Conservation (phyloP, 306 rosid species). For the Albizia julibrissin region DNA sequence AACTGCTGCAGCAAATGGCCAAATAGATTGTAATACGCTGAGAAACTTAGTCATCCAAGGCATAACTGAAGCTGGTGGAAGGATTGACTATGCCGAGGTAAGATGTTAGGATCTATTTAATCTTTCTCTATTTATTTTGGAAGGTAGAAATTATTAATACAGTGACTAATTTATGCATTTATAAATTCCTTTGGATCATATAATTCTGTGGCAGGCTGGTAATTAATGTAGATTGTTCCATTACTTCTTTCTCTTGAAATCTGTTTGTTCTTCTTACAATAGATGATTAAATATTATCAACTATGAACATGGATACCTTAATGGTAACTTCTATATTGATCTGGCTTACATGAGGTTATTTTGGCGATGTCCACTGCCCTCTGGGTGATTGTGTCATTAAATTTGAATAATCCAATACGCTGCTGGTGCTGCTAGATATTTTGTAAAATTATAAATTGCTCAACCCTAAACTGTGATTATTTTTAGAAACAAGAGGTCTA, state of each 20-base stretch:
- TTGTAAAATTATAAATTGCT: not conserved
- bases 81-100: conserved; percentile 90
- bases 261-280: not conserved
- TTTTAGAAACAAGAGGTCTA: not conserved
- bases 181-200: not conserved
- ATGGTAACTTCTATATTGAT: not conserved
- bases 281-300: not conserved
- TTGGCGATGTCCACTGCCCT: not conserved
- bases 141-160: not conserved
- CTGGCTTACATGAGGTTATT: not conserved
- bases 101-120: not conserved
- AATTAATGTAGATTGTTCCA: not conserved
- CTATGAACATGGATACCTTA: not conserved
- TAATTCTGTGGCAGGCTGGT: not conserved
- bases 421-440: not conserved
- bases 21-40: conserved; percentile 53
- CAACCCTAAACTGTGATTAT: not conserved
- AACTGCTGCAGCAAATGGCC: conserved; percentile 67
- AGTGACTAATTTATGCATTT: conserved; percentile 17
- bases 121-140: conserved; percentile 1
- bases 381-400: not conserved
- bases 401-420: not conserved
- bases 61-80: conserved; percentile 75
- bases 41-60: conserved; percentile 48
- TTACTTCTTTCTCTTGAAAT: not conserved